A percentile compares a stretch with the other conserved stretches of the same genome.
Evolutionary conservation across 345 rosid species (phyloP).

Genomic region (Syzygium aqueum): DNA sequence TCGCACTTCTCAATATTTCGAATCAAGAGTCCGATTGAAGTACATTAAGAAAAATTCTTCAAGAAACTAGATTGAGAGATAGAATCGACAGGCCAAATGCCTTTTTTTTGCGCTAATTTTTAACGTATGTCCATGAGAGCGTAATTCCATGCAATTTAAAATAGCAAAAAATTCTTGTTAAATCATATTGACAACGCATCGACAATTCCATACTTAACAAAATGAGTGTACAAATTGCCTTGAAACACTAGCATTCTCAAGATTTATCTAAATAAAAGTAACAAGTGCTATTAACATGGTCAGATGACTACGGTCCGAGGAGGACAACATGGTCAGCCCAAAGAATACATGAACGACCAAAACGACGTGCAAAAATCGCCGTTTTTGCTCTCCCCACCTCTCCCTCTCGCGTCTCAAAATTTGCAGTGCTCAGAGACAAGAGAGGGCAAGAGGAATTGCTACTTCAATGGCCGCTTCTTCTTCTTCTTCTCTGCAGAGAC

Average conservation of each 20-base stretch:
- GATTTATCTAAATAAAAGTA: neutral
- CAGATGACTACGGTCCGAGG: neutral
- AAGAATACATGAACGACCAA: neutral
- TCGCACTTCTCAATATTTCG: no score
- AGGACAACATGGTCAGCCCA: neutral
- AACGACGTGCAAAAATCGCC: neutral
- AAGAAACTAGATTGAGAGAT: neutral
- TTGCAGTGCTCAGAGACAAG: neutral
- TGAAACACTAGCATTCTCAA: neutral
- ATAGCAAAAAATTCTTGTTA: neutral
- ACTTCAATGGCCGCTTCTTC: neutral
- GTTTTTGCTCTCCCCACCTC: neutral
- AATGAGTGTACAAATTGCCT: neutral
- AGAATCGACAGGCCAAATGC: rapidly evolving
- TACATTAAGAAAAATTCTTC: neutral
- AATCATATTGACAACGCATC: neutral
- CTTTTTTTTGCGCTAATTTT: neutral
- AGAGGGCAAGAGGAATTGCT: neutral
- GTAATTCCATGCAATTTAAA: neutral
- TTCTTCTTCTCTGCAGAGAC: slow-evolving; percentile 10
- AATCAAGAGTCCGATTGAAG: no score
- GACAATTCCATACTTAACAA: neutral
- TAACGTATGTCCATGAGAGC: no score
- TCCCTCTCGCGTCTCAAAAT: neutral
- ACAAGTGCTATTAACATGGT: neutral